Evolutionary conservation across 768 basidiomycete genomes (phyloP), one percentile per base, ranked within the genome.

Genomic region (Rhodotorula kratochvilovae): DNA sequence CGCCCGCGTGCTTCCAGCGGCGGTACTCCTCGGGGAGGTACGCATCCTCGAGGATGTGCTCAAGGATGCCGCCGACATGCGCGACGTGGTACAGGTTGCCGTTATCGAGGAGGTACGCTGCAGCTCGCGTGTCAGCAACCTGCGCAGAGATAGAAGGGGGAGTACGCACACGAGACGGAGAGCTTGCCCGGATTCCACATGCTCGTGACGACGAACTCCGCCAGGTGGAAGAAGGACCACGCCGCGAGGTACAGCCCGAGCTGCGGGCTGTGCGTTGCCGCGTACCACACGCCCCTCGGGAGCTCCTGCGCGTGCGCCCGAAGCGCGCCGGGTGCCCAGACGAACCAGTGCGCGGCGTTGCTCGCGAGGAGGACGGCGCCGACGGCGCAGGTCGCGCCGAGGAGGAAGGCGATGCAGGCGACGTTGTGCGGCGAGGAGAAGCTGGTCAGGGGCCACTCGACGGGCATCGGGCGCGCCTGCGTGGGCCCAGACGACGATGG

Each of bases 151-250:
- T 17, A n/a, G 25, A 48, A n/a, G 39, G 27, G 25, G 42, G 61
- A 25, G 35, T 19, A 84, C 92, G 83, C 79, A 95, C 96, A 97
- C 78, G 93, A 91, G 15, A 96, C 86, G 69, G 88, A 91, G 78
- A 92, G 90, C 81, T 94, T 96, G 63, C 90, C 89, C 51, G 88
- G 82, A 80, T 98, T 98, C 89, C 91, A 98, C 33, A 91, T 91
- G 1, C 94, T 94, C 13, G 96, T 96, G 8, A 94, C 92, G 48
- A 89, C 90, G 78, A 93, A 98, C 80, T 99, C 96, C 21, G 86
- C 87, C 87, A 92, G 89, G 78, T 99, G 96, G 80, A 99, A 99
- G 46, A 84, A 82, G 0, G 90, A 84, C 90, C 91, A 92, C 10
- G 88, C 84, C 45, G 89, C 87, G 51, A 90, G 72, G 80, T 93